These are phyloP conservation scores for Malus asiatica DNA, from an alignment of 306 rosid species.

Conservation along the genomic window DNA sequence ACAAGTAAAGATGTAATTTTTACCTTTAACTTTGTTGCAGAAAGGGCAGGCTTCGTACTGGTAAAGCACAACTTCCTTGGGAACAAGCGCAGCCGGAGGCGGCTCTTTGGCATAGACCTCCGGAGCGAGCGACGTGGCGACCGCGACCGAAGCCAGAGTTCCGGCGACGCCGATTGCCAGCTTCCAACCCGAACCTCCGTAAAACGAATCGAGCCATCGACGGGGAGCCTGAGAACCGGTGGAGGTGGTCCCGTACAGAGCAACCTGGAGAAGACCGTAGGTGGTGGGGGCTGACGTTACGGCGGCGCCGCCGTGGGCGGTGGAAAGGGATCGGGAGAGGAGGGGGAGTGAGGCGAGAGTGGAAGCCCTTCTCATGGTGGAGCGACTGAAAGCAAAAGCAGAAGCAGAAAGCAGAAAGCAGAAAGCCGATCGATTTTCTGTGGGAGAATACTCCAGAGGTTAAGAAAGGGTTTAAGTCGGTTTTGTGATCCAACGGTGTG, in stretches of 20 bases:
- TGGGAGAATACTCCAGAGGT: conserved; percentile 1
- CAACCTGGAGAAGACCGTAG: conserved; percentile 43
- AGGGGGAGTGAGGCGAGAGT: conserved; percentile 31
- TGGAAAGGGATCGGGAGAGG: conserved; percentile 48
- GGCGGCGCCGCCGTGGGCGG: conserved; percentile 26
- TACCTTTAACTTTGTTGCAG: conserved; percentile 92
- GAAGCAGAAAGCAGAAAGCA: neutral
- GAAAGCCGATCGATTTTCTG: neutral
- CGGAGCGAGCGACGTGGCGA: conserved; percentile 27
- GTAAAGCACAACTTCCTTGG: conserved; percentile 73
- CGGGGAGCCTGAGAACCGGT: conserved; percentile 16
- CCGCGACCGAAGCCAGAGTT: conserved; percentile 33
- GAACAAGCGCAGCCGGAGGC: conserved; percentile 47
- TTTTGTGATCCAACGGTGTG: conserved; percentile 2
- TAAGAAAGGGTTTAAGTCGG: conserved; percentile 19
- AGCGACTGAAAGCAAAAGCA: neutral
- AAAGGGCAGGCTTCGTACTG: conserved; percentile 96
- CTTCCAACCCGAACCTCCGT: conserved; percentile 9
- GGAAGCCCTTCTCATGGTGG: conserved; percentile 59
- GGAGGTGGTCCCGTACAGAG: conserved; percentile 36
- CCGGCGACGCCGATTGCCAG: conserved; percentile 50
- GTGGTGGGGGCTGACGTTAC: conserved; percentile 15
- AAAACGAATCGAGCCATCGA: conserved; percentile 32
- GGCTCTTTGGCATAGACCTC: conserved; percentile 79
- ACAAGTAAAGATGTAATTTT: neutral